These are phyloP conservation scores for Penicillium maclennaniae DNA, from an alignment of 495 filamentous ascomycete species.

Conservation along the genomic window DNA sequence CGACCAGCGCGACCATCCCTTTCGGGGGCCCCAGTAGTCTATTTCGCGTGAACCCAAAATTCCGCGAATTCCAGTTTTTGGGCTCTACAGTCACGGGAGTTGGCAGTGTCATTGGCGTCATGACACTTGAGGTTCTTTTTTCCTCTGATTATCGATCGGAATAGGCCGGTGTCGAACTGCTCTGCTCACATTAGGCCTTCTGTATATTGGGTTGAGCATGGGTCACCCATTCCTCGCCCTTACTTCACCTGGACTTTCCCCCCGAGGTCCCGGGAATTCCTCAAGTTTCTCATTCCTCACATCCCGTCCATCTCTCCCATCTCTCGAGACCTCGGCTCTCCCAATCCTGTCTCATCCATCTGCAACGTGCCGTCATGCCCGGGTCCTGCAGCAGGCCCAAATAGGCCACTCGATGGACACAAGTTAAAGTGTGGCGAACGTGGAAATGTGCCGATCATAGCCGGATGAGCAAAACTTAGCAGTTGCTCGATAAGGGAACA, in stretches of 20 bases:
- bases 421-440: neutral
- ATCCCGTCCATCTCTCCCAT: too few relatives aligned
- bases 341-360: neutral
- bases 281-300: too few relatives aligned
- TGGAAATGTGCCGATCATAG: neutral
- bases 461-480: neutral
- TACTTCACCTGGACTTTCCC: too few relatives aligned
- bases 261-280: too few relatives aligned
- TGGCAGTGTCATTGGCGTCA: neutral
- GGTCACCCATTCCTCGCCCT: too few relatives aligned
- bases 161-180: neutral
- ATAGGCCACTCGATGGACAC: neutral
- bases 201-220: too few relatives aligned
- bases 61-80: neutral
- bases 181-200: neutral
- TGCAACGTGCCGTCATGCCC: constrained; percentile 12
- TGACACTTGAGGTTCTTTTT: neutral
- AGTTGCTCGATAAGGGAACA: neutral
- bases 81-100: neutral
- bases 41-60: neutral
- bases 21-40: constrained; percentile 10
- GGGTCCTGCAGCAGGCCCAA: constrained; percentile 13
- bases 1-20: neutral
- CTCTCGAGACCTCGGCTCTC: too few relatives aligned
- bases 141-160: neutral